phyloP scores from a whole-genome alignment of 192 early-diverging fungal species.

The Coemansia sp. region DNA sequence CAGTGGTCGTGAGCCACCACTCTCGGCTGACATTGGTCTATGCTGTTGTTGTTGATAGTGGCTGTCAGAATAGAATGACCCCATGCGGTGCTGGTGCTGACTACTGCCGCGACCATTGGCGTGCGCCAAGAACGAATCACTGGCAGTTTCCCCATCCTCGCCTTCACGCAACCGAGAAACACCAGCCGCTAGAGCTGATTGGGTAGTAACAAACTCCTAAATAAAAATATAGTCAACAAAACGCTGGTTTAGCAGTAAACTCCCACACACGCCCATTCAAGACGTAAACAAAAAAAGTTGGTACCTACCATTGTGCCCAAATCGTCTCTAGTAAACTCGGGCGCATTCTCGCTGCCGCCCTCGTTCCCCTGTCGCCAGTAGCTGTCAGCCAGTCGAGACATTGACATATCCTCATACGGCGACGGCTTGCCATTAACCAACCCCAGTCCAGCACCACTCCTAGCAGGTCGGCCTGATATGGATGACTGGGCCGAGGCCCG shows the following conservation, averaged over 20 bases:
- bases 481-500: not conserved
- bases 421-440: not conserved
- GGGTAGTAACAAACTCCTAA: constrained; percentile 35
- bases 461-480: not conserved
- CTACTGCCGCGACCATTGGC: constrained; percentile 9
- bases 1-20: not conserved
- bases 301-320: constrained; percentile 37
- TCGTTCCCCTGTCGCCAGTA: constrained; percentile 23
- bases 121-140: constrained; percentile 15
- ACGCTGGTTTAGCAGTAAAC: not conserved
- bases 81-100: constrained; percentile 14
- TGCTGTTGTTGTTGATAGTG: constrained; percentile 7
- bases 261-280: not conserved
- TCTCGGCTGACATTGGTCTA: not conserved
- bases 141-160: constrained; percentile 3
- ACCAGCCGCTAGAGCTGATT: constrained; percentile 4
- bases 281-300: not conserved
- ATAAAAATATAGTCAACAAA: constrained; percentile 5
- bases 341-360: constrained; percentile 6
- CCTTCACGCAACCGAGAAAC: not conserved
- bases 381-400: constrained; percentile 32
- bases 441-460: not conserved
- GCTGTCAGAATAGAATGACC: constrained; percentile 28
- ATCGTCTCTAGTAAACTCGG: constrained; percentile 15
- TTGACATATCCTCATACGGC: constrained; percentile 22